These are phyloP conservation scores for Tulasnella sp. DNA, from an alignment of 768 basidiomycete species.

Conservation along the genomic window DNA sequence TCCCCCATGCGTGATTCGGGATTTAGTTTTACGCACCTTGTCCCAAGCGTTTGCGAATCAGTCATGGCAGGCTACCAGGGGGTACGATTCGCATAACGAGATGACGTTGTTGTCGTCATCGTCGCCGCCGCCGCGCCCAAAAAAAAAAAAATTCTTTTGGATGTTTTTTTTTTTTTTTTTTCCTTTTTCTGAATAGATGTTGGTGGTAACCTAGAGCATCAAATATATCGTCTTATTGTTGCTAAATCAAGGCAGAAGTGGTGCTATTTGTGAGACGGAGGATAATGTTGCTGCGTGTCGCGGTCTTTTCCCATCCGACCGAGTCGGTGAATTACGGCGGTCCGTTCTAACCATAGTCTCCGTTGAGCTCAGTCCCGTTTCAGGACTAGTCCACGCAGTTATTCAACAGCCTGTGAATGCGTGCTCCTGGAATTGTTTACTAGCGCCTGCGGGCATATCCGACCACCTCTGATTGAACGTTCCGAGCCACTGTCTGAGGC, in stretches of 20 bases:
- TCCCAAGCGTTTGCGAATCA: constrained; percentile 66
- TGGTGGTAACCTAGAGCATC: constrained; percentile 91
- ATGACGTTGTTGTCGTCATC: constrained; percentile 15
- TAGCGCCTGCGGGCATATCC: constrained; percentile 33
- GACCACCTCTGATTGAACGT: constrained; percentile 31
- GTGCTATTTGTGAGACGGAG: constrained; percentile 90
- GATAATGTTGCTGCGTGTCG: constrained; percentile 81
- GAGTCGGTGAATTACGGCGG: no score
- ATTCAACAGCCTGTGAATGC: constrained; percentile 76
- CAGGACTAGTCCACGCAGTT: constrained; percentile 46
- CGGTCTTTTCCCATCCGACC: constrained; percentile 51
- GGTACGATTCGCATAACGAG: constrained; percentile 37
- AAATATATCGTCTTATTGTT: constrained; percentile 90
- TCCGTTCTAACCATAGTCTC: background rate
- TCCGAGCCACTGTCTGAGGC: background rate
- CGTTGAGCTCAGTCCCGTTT: background rate
- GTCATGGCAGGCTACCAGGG: constrained; percentile 73
- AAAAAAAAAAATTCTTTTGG: constrained; percentile 15
- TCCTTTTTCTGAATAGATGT: constrained; percentile 64
- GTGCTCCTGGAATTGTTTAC: constrained; percentile 77
- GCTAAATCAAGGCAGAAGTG: constrained; percentile 99
- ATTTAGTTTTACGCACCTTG: constrained; percentile 88
- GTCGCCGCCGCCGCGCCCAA: no score
- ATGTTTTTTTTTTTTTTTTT: constrained; percentile 8
- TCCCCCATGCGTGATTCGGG: constrained; percentile 79